Evolutionary conservation across 23 red algal genomes (phyloP).

Genomic region (Gracilariopsis chorda): DNA sequence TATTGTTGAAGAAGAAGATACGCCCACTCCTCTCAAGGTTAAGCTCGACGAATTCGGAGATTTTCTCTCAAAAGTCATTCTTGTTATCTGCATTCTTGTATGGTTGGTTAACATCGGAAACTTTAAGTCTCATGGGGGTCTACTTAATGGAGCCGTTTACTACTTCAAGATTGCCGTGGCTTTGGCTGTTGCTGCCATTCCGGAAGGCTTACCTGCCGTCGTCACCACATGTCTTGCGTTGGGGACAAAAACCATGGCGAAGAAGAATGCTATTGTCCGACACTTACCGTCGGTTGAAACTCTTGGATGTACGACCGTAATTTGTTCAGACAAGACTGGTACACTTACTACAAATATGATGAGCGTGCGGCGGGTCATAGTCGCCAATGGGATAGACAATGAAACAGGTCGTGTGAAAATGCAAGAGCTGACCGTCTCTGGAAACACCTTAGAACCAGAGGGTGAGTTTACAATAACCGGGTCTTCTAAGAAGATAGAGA

Average conservation of each 20-base stretch:
- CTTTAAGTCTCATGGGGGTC: conserved; percentile 83
- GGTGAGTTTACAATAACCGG: conserved; percentile 38
- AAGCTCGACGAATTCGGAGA: conserved; percentile 95
- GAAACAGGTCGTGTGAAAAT: conserved; percentile 11
- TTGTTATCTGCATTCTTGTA: conserved; percentile 91
- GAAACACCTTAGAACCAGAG: conserved; percentile 44
- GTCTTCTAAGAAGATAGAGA: not conserved
- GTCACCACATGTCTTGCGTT: conserved; percentile 98
- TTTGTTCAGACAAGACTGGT: conserved; percentile 99
- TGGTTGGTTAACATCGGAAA: conserved; percentile 98
- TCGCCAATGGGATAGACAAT: conserved; percentile 21
- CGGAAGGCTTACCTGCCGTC: conserved; percentile 97
- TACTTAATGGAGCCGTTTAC: conserved; percentile 89
- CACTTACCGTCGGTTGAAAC: conserved; percentile 95
- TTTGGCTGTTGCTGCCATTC: conserved; percentile 98
- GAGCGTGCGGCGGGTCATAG: conserved; percentile 70
- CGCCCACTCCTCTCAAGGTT: conserved; percentile 87
- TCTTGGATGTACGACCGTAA: conserved; percentile 98
- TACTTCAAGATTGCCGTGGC: conserved; percentile 99
- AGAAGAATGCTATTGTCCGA: conserved; percentile 96
- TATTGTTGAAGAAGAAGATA: conserved; percentile 78
- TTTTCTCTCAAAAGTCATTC: conserved; percentile 90
- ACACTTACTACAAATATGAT: conserved; percentile 97
- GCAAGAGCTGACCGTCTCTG: conserved; percentile 64
- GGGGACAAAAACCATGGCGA: conserved; percentile 89